phyloP scores from a whole-genome alignment of 1,284 basidiomycete species.

The Sanghuangporus sanghuang region DNA sequence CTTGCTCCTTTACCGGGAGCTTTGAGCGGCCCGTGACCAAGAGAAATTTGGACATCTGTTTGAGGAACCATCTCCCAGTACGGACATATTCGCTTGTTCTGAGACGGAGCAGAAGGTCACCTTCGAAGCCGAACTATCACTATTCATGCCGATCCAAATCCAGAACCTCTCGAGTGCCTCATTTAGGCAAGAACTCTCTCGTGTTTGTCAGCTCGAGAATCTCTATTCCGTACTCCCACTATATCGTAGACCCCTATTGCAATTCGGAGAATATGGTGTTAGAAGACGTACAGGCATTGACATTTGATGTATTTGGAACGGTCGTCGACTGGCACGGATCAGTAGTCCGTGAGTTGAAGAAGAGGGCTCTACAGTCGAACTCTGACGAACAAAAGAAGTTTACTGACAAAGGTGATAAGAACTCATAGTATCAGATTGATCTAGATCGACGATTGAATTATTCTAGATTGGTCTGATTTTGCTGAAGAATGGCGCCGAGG shows the following conservation, averaged over 20 bases:
- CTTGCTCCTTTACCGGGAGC: too few species aligned
- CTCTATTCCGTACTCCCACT: background rate
- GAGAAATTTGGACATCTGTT: too few species aligned
- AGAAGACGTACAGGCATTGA: slow-evolving; percentile 41
- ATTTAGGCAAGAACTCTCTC: too few species aligned
- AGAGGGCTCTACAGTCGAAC: slow-evolving; percentile 3
- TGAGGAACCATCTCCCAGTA: too few species aligned
- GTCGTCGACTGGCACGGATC: slow-evolving; percentile 55
- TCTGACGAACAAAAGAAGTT: slow-evolving; percentile 2
- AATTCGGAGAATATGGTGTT: background rate
- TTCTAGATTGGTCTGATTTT: slow-evolving; percentile 43
- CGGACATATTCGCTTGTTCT: too few species aligned
- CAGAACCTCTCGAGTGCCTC: too few species aligned
- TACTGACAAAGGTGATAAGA: slow-evolving; percentile 11
- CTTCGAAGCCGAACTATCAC: too few species aligned
- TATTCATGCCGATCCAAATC: too few species aligned
- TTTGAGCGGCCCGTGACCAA: too few species aligned
- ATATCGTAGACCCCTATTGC: background rate
- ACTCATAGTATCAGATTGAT: background rate
- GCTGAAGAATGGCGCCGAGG: slow-evolving; percentile 51
- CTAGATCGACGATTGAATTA: background rate
- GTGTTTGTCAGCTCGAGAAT: background rate
- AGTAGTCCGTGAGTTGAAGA: slow-evolving; percentile 37
- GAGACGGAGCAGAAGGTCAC: too few species aligned
- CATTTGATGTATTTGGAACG: slow-evolving; percentile 65